Conservation (phyloP, 148 eudicot species). For the Limonium bicolor region DNA sequence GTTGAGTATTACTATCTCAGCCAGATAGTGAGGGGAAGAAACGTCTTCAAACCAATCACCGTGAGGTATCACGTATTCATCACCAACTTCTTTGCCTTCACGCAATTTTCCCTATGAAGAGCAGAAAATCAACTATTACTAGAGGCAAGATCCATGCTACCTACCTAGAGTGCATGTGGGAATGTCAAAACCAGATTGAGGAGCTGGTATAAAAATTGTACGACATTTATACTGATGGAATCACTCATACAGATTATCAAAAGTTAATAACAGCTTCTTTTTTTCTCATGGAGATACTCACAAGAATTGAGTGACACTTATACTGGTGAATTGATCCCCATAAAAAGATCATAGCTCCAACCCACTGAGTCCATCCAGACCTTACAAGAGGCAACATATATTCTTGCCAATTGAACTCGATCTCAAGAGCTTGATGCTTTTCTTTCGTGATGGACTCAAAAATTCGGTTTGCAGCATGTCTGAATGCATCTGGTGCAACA, state of each 20-base stretch:
- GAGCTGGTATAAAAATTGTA: conserved; percentile 64
- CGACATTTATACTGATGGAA: conserved; percentile 77
- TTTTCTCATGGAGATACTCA: conserved; percentile 33
- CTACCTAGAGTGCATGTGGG: background rate
- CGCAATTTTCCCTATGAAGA: conserved; percentile 57
- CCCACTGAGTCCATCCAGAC: conserved; percentile 65
- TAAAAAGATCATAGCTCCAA: conserved; percentile 56
- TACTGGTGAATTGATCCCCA: conserved; percentile 91
- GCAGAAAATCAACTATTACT: background rate
- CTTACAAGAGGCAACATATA: conserved; percentile 36
- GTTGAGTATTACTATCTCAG: conserved; percentile 56
- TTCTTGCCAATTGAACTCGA: conserved; percentile 33
- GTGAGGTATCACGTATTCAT: conserved; percentile 50
- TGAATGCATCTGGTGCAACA: conserved; percentile 42
- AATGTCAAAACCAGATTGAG: background rate
- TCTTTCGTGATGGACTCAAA: conserved; percentile 53
- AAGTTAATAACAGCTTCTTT: too few relatives aligned
- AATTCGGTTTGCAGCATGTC: conserved; percentile 15
- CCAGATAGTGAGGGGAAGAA: conserved; percentile 83
- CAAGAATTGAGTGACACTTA: conserved; percentile 80
- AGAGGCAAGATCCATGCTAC: background rate
- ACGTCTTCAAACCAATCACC: conserved; percentile 89
- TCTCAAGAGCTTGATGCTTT: conserved; percentile 28
- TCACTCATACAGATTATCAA: conserved; percentile 78
- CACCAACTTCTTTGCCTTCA: conserved; percentile 25